Evolutionary conservation across 2,329 filamentous ascomycete species (phyloP), one percentile per base, ranked within the genome.

Genomic region (Penicillium sp.): DNA sequence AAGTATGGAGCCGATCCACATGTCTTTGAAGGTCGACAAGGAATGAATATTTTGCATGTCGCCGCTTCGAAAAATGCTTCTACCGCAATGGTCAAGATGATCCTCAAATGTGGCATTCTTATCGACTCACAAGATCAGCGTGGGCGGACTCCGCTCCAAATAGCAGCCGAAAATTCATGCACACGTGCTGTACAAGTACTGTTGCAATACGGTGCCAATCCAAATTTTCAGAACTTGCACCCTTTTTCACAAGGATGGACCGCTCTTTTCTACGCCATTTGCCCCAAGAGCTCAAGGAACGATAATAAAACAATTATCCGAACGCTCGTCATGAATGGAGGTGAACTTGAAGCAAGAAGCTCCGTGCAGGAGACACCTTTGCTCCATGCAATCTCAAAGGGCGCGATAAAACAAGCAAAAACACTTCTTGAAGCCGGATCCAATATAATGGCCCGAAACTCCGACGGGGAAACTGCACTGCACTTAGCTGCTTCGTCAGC

Each of bases 291-390:
- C 33, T 23, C 46, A 23, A 33, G 36, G 5, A 18, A 42, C 34
- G 49, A 48, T 26, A 51, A 38, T 21, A 54, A 29, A 51, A 49
- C 45, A n/a, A 54, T 54, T 16, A 54, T 54, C 29, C 39, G 41
- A 51, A 34, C 45, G 33, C 49, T 54, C n/a, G 5, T 54, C 6
- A 26, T 31, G 15, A 38, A 51, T 31, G 48, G 48, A n/a, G 52
- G 48, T 16, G 23, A 45, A 15, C 36, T 54, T 13, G 45, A 54
- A 28, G 16, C 13, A 10, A 41, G 16, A 33, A 51, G 47, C 33
- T 31, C 33, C 13, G 43, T n/a, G 6, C 33, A 42, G 10, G 9
- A 51, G 36, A 51, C 49, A 28, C 49, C 49, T 39, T 23, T 51
- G 26, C 49, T 49, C 28, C 23, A 45, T 42, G 49, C 52, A 15